Base-by-base conservation (phyloP, 2,329 filamentous ascomycete genomes). In the Ophiocordyceps camponoti-floridani region DNA sequence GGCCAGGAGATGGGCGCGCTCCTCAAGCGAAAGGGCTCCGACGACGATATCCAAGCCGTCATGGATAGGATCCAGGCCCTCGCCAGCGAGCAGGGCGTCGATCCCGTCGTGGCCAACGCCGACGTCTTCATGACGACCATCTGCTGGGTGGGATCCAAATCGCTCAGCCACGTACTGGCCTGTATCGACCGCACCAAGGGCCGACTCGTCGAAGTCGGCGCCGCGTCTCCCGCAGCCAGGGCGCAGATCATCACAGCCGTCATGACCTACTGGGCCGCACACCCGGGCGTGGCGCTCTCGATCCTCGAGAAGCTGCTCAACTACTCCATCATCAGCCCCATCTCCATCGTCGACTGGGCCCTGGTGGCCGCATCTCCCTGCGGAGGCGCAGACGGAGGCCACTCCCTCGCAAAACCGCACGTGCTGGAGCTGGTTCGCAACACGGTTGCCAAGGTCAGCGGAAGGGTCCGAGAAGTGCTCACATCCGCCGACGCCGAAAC, bases 241-340 rank as follows among this genome's bases (percentile, higher is more conserved):
- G 75, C 79, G 40, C 91, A 98, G 62, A 94, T 98, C 55, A 84
- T 96, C 53, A 77, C 81, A 5, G 84, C 84, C 4, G 87, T 96
- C 37, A 84, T 95, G 68, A 72, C 79, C 38, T 98, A 95, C 67
- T 98, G 91, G 91, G 75, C 76, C 42, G 81, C 89, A 30, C 89
- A 98, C 55, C 87, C 89, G 0, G 91, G 91, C 47, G 81, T 93
- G 40, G 91, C 87, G 3, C 77, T 96, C 52, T 84, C 84, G 53
- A 94, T 98, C 54, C 75, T 96, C 47, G 89, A 96, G 68, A 96
- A 96, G 63, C 74, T 98, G 5, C 79, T 98, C 53, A 98, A 96
- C 65, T 98, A 95, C 66, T 88, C 84, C 13, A 94, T 98, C 53
- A 72, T 98, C 33, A 87, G 82, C 9, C 91, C 91, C 0, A 69